Conservation (phyloP, 495 filamentous ascomycete species). For the Opeltia flavorubescens region DNA sequence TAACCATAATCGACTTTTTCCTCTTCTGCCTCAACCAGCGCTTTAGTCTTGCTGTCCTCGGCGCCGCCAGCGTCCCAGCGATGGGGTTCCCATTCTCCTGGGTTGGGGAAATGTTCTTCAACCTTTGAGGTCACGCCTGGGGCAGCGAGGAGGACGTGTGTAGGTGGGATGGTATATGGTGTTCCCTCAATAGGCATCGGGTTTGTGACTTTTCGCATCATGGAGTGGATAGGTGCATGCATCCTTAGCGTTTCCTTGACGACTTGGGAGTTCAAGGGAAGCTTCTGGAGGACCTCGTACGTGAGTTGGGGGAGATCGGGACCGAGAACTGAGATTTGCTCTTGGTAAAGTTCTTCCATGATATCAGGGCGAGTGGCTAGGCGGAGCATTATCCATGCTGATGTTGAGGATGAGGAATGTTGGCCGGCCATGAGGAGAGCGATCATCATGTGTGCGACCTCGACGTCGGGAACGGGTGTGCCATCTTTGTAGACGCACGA, state of each 20-base stretch:
- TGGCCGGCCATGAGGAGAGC: slow-evolving; percentile 81
- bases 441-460: slow-evolving; percentile 86
- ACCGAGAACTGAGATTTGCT: slow-evolving; percentile 52
- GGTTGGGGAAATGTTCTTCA: slow-evolving; percentile 65
- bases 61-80: slow-evolving; percentile 58
- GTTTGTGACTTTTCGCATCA: slow-evolving; percentile 72
- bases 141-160: slow-evolving; percentile 68
- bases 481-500: slow-evolving; percentile 64
- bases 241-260: slow-evolving; percentile 72
- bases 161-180: slow-evolving; percentile 59
- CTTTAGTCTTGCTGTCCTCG: slow-evolving; percentile 18
- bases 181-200: slow-evolving; percentile 68
- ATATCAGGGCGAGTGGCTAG: slow-evolving; percentile 59
- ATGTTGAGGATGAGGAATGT: slow-evolving; percentile 73
- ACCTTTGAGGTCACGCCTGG: slow-evolving; percentile 67
- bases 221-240: slow-evolving; percentile 74
- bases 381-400: slow-evolving; percentile 68
- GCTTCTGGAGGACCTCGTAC: slow-evolving; percentile 54
- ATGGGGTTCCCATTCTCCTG: slow-evolving; percentile 69
- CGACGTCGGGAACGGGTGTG: slow-evolving; percentile 53
- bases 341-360: slow-evolving; percentile 60
- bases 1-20: slow-evolving; percentile 87
- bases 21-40: slow-evolving; percentile 40
- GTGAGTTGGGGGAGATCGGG: slow-evolving; percentile 43
- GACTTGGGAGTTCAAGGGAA: slow-evolving; percentile 53